Percentiles rank a stretch among this genome's conserved stretches.
Evolutionary conservation across 1,284 basidiomycete genomes (phyloP).

Genomic region (Ustilago xerochloae): DNA sequence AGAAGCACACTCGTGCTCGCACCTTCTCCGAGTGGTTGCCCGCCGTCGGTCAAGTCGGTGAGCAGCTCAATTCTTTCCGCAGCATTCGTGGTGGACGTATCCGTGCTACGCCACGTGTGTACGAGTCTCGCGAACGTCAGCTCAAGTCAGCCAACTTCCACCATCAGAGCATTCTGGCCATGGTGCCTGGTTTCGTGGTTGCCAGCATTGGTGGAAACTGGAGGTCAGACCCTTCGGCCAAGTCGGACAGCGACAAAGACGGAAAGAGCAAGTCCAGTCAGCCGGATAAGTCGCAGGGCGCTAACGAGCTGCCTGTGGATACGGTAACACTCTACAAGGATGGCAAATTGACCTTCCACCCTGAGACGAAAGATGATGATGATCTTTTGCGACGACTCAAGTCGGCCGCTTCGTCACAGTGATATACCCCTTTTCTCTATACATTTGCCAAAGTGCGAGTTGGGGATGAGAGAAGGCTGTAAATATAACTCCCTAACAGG

Average conservation of each 20-base stretch:
- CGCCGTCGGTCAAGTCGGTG: constrained; percentile 71
- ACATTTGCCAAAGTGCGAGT: too few species aligned
- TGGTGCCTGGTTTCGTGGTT: constrained; percentile 63
- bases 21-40: constrained; percentile 79
- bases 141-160: constrained; percentile 66
- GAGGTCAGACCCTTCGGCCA: constrained; percentile 72
- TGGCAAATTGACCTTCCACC: constrained; percentile 85
- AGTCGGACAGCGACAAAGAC: not conserved
- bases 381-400: constrained; percentile 28
- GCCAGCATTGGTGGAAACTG: constrained; percentile 62
- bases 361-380: constrained; percentile 75
- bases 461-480: constrained; percentile 21
- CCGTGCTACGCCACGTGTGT: constrained; percentile 71
- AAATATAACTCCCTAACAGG: constrained; percentile 11
- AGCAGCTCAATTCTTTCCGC: constrained; percentile 56
- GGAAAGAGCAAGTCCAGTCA: constrained; percentile 4
- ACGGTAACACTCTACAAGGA: constrained; percentile 55
- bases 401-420: constrained; percentile 3
- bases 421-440: not conserved
- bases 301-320: constrained; percentile 34
- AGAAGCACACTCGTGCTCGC: constrained; percentile 71
- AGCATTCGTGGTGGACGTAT: constrained; percentile 76
- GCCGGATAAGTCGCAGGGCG: not conserved
- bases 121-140: constrained; percentile 60
- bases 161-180: constrained; percentile 79